These are phyloP conservation scores for Brettanomyces custersianus DNA, from an alignment of 805 yeast species.

Conservation along the genomic window DNA sequence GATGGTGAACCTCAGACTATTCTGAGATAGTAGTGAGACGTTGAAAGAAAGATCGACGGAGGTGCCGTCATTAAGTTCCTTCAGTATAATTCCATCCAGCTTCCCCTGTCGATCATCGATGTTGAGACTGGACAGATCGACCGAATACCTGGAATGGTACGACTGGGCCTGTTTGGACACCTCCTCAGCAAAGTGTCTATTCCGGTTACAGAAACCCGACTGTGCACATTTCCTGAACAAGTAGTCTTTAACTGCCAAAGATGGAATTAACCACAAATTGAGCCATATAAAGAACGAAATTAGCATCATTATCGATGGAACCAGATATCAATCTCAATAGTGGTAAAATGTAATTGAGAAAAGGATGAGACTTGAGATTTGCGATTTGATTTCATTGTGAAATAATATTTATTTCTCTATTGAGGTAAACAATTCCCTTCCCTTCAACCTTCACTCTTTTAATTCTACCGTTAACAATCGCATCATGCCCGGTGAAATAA, in stretches of 20 bases:
- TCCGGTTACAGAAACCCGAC: conserved; percentile 78
- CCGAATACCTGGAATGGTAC: conserved; percentile 30
- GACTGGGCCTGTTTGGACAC: conserved; percentile 18
- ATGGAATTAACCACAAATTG: not conserved
- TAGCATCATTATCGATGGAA: too few species aligned
- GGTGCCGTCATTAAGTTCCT: conserved; percentile 32
- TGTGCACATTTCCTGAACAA: conserved; percentile 70
- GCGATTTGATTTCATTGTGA: too few species aligned
- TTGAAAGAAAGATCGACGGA: conserved; percentile 44
- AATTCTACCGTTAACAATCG: not conserved
- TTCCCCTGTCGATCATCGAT: conserved; percentile 22
- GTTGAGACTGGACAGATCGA: conserved; percentile 28
- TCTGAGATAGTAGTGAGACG: conserved; percentile 45
- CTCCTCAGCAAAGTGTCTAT: conserved; percentile 53
- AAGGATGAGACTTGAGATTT: too few species aligned
- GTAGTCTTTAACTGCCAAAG: conserved; percentile 34
- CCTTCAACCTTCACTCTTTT: too few species aligned
- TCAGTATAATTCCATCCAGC: conserved; percentile 39
- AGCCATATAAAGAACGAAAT: too few species aligned
- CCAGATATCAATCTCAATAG: too few species aligned
- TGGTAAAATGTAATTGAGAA: too few species aligned
- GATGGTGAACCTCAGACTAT: conserved; percentile 50
- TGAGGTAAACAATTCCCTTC: too few species aligned
- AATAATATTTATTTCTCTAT: too few species aligned
- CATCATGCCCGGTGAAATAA: conserved; percentile 54